Conservation (phyloP, 768 basidiomycete genomes). For the Boletus insuetus region DNA sequence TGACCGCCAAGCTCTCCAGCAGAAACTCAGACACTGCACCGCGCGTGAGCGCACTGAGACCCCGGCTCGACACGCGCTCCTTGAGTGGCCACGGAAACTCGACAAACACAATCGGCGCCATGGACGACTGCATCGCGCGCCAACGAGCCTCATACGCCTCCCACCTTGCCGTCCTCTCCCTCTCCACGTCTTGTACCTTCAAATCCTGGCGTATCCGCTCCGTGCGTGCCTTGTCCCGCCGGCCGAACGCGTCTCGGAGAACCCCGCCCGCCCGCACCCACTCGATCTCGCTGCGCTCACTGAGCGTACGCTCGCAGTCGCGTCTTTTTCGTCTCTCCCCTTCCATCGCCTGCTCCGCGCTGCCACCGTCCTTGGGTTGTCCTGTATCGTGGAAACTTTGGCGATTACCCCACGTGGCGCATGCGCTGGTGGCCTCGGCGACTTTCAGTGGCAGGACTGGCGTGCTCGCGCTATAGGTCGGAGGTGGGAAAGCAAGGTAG, state of each 20-base stretch:
- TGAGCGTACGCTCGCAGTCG: slow-evolving; percentile 40
- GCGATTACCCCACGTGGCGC: neutral
- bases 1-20: slow-evolving; percentile 42
- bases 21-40: slow-evolving; percentile 49
- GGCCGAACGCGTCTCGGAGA: slow-evolving; percentile 48
- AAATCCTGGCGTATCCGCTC: slow-evolving; percentile 48
- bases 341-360: slow-evolving; percentile 1
- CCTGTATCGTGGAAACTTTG: neutral
- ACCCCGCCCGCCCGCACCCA: slow-evolving; percentile 62
- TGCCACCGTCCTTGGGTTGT: neutral
- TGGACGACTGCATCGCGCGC: slow-evolving; percentile 37
- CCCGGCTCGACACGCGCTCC: slow-evolving; percentile 11
- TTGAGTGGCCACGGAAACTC: slow-evolving; percentile 66
- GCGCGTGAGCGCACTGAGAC: slow-evolving; percentile 35
- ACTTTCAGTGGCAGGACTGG: neutral
- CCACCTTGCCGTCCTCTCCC: slow-evolving; percentile 41
- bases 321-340: slow-evolving; percentile 20
- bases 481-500: slow-evolving; percentile 25
- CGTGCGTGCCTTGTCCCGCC: slow-evolving; percentile 50
- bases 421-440: neutral
- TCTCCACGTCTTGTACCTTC: slow-evolving; percentile 42
- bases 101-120: slow-evolving; percentile 37
- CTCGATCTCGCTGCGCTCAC: slow-evolving; percentile 49
- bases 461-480: neutral
- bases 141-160: slow-evolving; percentile 53